Evolutionary conservation across 495 filamentous ascomycete species (phyloP).

Genomic region (Lepidopterella palustris): DNA sequence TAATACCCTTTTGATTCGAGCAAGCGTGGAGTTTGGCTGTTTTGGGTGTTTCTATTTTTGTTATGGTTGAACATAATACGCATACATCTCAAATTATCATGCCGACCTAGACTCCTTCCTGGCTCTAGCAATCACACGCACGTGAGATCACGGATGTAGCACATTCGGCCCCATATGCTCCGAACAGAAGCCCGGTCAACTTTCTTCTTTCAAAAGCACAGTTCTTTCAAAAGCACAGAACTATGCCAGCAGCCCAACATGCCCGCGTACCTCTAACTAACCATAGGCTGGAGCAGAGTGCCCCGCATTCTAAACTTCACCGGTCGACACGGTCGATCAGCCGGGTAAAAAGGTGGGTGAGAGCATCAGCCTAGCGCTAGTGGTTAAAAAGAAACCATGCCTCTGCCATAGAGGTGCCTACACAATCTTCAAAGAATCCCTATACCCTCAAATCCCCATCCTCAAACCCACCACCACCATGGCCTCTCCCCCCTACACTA

Average conservation of each 20-base stretch:
- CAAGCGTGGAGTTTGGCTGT: neutral
- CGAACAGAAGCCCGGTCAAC: too few relatives aligned
- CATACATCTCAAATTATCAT: neutral
- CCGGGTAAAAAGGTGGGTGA: neutral
- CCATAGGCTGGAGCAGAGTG: neutral
- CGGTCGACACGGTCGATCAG: neutral
- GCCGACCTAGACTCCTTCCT: neutral
- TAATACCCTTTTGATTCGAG: neutral
- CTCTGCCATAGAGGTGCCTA: neutral
- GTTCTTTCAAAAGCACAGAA: too few relatives aligned
- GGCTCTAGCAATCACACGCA: neutral
- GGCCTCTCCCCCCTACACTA: neutral
- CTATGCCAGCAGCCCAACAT: too few relatives aligned
- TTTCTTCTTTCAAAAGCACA: too few relatives aligned
- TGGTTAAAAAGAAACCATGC: neutral
- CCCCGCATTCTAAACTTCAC: neutral
- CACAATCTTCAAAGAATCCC: neutral
- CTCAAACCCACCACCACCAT: neutral
- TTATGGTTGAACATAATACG: neutral
- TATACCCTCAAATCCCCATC: neutral
- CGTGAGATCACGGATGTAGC: too few relatives aligned
- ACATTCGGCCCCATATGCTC: too few relatives aligned
- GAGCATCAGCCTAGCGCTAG: neutral
- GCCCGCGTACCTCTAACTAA: neutral
- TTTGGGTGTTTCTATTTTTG: neutral